A percentile compares a stretch with the other conserved stretches of the same genome.
Conservation (phyloP, 192 early-diverging fungal genomes). For the Coemansia sp. region DNA sequence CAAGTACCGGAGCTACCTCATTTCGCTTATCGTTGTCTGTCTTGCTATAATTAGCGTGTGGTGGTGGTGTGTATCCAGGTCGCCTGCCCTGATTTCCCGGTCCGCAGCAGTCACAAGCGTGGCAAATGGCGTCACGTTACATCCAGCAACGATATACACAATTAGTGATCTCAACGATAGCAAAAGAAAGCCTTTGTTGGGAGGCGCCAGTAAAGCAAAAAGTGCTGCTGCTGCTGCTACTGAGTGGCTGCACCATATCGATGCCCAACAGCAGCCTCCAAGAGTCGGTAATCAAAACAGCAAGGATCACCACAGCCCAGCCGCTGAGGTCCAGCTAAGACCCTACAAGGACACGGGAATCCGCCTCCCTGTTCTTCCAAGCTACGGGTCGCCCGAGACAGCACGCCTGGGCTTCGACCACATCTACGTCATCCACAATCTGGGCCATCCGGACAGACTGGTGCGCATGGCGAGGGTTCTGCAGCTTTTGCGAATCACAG, state of each 20-base stretch:
- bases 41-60: constrained; percentile 1
- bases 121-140: not conserved
- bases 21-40: not conserved
- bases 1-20: not conserved
- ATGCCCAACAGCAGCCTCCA: not conserved
- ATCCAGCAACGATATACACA: not conserved
- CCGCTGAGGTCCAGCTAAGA: constrained; percentile 6
- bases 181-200: not conserved
- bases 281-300: constrained; percentile 1
- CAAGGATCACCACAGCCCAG: not conserved
- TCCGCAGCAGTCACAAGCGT: constrained; percentile 3
- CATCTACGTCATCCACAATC: constrained; percentile 36
- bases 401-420: constrained; percentile 32
- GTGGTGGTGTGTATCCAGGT: not conserved
- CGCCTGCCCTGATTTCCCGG: not conserved
- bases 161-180: not conserved
- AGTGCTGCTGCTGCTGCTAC: no score
- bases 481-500: constrained; percentile 27
- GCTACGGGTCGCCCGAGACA: constrained; percentile 10
- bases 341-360: constrained; percentile 23
- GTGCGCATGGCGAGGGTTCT: constrained; percentile 22
- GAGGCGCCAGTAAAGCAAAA: no score
- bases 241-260: constrained; percentile 2
- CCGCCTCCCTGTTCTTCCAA: constrained; percentile 15
- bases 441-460: constrained; percentile 13